Evolutionary conservation across 2,329 filamentous ascomycete species (phyloP), one percentile per base, ranked within the genome.

Genomic region (Lecanoromycetidae sp.): DNA sequence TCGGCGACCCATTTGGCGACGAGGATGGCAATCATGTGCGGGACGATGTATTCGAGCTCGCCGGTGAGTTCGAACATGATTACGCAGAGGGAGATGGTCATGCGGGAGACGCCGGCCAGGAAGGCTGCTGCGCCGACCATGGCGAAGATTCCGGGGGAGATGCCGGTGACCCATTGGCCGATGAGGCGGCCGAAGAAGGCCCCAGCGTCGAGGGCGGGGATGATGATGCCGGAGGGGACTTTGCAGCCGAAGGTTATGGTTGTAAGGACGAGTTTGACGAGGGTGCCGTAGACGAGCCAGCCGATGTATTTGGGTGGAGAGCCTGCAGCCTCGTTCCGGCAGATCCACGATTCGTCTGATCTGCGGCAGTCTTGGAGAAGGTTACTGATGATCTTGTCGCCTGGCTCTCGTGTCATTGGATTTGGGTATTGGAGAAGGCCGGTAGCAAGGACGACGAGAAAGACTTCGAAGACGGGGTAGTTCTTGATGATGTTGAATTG

Each of bases 21-120:
- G 5, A 79, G 63, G 47, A 79, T 78, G 5, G 75, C 74, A 19
- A 76, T 67, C 73, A 77, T 78, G 52, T 75, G 70, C 9, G 75
- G 73, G 1, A 76, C 63, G 8, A 74, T 68, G 57, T 76, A 77
- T 50, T 74, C 69, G 6, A 77, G 66, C 54, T 77, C 73, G 32
- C 75, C 75, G 0, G 75, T 78, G 6, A 79, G 64, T 57, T 76
- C 74, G 58, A 78, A 77, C 74, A 78, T 77, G 59, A 78, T 76
- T 32, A 78, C 75, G 7, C 71, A 70, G 5, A 79, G 64, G 2
- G 69, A 72, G 8, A 77, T 71, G 0, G 75, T 77, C 74, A 77
- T 77, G 30, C 75, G 64, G 9, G 69, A 71, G 1, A 78, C 73
- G 5, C 75, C 75, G 1, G 74, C 75, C 0, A 79, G 67, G 56